Conservation (phyloP, 305 asterid species). For the Fraxinus angustifolia region DNA sequence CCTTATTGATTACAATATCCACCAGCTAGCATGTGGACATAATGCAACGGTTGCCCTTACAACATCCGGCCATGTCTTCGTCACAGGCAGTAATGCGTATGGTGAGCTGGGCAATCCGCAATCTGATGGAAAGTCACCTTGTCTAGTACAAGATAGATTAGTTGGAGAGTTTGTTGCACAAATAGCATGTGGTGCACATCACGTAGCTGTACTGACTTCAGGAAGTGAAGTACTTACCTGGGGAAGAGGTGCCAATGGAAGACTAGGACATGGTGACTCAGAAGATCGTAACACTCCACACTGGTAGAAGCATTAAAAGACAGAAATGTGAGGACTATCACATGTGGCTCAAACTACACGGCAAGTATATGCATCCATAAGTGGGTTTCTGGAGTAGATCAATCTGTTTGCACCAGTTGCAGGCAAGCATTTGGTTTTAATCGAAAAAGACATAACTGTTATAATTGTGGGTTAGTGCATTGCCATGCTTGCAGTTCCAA, state of each 20-base stretch:
- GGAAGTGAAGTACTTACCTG: constrained; percentile 78
- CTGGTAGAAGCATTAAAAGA: constrained; percentile 78
- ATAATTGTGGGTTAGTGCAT: constrained; percentile 81
- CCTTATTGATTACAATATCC: constrained; percentile 72
- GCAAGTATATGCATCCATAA: constrained; percentile 80
- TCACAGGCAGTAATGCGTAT: constrained; percentile 59
- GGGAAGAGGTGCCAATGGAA: constrained; percentile 88
- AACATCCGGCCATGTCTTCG: constrained; percentile 82
- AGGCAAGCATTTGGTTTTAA: constrained; percentile 86
- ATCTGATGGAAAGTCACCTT: constrained; percentile 65
- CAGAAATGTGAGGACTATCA: constrained; percentile 65
- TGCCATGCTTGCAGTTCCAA: constrained; percentile 90
- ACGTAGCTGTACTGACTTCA: constrained; percentile 72
- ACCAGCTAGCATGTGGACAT: constrained; percentile 78
- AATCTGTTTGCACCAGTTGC: constrained; percentile 77
- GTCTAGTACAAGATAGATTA: constrained; percentile 67
- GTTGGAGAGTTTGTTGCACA: constrained; percentile 90
- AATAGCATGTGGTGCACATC: constrained; percentile 67
- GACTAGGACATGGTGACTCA: constrained; percentile 78
- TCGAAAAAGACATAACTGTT: constrained; percentile 81
- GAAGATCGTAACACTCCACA: constrained; percentile 75
- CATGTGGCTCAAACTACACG: constrained; percentile 79
- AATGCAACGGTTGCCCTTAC: constrained; percentile 63
- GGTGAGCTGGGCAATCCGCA: constrained; percentile 84
- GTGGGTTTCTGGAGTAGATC: constrained; percentile 90